Base-by-base conservation (phyloP, 2,329 filamentous ascomycete species). In the Hypomyces rosellus region DNA sequence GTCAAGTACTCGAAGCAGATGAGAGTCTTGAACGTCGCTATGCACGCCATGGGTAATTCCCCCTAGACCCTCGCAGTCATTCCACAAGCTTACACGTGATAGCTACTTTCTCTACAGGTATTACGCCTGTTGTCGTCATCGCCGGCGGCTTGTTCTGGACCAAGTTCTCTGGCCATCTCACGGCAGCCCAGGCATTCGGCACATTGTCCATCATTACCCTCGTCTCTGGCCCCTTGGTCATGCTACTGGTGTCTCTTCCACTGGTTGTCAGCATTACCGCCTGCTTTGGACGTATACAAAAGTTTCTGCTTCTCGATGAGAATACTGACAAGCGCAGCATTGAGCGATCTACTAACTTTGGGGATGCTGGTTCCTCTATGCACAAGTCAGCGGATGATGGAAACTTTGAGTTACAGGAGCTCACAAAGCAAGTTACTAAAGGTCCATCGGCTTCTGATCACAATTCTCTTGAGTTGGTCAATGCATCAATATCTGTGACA, bases 241-340 rank as follows among this genome's bases (percentile, higher is more conserved):
- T 18, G 13, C 20, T 55, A 1, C 18, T 54, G 36, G 12, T 38
- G 18, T 50, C 48, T 5, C 53, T 46, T 38, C 48, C 55, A 2
- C 37, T 44, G 22, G 25, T 52, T 14, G 38, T 41, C 4, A 46
- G 45, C 22, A 45, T 45, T 12, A 15, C 53, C 6, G 54, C 39
- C 7, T 57, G 54, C 36, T 53, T 57, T 33, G 22, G 40, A 7
- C 49, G 55, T 2, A 56, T 57, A 15, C 43, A 57, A 45, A 42
- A 34, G 5, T 57, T 50, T 33, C 46, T 57, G 9, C 52, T 56
- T 12, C 36, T 52, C 4, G 41, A 40, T 45, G 50, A 38, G 16
- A 37, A 14, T 42, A 43, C 15, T 5, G 44, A 45, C 20, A 7
- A 37, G 67, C 69, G 59, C 25, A 30, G 9, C 9, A 30, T 11